Percentiles rank a stretch among this genome's conserved stretches.
Evolutionary conservation across 345 rosid genomes (phyloP).

Genomic region (Pugionium dolabratum): DNA sequence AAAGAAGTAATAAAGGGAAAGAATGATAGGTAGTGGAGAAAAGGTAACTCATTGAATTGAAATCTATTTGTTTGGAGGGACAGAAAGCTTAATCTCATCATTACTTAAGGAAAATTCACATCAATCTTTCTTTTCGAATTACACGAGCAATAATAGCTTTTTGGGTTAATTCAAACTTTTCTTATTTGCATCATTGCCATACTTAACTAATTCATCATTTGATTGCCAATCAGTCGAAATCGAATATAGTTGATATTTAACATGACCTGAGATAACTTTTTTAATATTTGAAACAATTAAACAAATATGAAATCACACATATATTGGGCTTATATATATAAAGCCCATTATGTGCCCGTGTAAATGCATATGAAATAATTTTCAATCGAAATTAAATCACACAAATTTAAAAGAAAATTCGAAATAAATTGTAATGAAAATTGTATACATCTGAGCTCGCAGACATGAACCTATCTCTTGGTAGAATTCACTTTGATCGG

Average conservation of each 20-base stretch:
- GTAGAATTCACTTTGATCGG: too few relatives aligned
- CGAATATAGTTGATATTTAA: background rate
- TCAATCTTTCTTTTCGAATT: slow-evolving; percentile 23
- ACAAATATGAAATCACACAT: background rate
- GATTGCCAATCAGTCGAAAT: slow-evolving; percentile 20
- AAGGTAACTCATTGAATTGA: slow-evolving; percentile 16
- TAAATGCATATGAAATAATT: too few relatives aligned
- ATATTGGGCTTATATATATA: slow-evolving; percentile 10
- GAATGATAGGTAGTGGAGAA: slow-evolving; percentile 36
- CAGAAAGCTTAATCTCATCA: slow-evolving; percentile 37
- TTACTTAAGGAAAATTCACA: slow-evolving; percentile 35
- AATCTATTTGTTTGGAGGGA: slow-evolving; percentile 26
- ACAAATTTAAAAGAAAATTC: too few relatives aligned
- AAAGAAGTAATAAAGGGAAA: background rate
- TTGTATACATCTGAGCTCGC: too few relatives aligned
- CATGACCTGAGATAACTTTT: background rate
- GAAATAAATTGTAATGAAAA: too few relatives aligned
- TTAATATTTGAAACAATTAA: background rate
- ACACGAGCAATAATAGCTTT: slow-evolving; percentile 15
- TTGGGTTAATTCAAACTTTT: slow-evolving; percentile 18
- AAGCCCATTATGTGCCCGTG: slow-evolving; percentile 12
- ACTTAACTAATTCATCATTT: slow-evolving; percentile 1
- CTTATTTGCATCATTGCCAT: background rate
- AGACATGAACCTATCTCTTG: too few relatives aligned
- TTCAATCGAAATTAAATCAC: too few relatives aligned